phyloP scores from a whole-genome alignment of 352 stramenopile species.

The Globisporangium recalcitrans region DNA sequence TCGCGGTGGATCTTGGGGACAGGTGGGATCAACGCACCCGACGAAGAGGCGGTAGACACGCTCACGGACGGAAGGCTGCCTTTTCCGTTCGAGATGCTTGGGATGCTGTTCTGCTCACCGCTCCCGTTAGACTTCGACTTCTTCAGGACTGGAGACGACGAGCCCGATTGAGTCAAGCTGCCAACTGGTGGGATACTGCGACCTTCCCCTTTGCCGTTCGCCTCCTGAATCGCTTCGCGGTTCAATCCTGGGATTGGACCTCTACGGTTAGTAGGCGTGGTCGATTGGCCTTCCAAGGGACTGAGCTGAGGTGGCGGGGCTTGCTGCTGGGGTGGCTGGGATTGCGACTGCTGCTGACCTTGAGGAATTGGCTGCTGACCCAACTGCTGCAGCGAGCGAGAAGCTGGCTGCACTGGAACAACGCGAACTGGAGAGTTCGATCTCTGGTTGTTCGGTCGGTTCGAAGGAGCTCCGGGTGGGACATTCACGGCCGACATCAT shows the following conservation, averaged over 20 bases:
- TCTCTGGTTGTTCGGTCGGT: slow-evolving; percentile 28
- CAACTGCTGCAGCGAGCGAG: slow-evolving; percentile 61
- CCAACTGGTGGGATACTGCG: slow-evolving; percentile 23
- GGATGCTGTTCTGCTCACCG: slow-evolving; percentile 40
- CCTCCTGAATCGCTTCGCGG: slow-evolving; percentile 34
- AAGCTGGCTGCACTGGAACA: slow-evolving; percentile 62
- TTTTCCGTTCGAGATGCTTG: slow-evolving; percentile 70
- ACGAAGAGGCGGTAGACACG: slow-evolving; percentile 18
- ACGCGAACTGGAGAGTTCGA: slow-evolving; percentile 63
- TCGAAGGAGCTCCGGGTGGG: slow-evolving; percentile 43
- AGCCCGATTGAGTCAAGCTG: slow-evolving; percentile 25
- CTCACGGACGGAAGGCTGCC: slow-evolving; percentile 42
- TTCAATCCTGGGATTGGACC: slow-evolving; percentile 64
- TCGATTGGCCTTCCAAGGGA: slow-evolving; percentile 49
- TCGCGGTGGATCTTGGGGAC: slow-evolving; percentile 64
- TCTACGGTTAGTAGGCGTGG: slow-evolving; percentile 46
- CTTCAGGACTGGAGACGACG: slow-evolving; percentile 64
- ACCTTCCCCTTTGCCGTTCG: slow-evolving; percentile 50
- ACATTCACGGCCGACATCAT: slow-evolving; percentile 58
- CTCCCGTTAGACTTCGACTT: slow-evolving; percentile 67
- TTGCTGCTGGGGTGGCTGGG: slow-evolving; percentile 21
- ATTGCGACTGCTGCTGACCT: slow-evolving; percentile 20
- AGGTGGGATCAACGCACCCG: slow-evolving; percentile 28
- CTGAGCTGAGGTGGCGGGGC: slow-evolving; percentile 45
- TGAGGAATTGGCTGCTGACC: slow-evolving; percentile 45